phyloP scores from a whole-genome alignment of 1,284 basidiomycete genomes.

The Crepidotus sp. region DNA sequence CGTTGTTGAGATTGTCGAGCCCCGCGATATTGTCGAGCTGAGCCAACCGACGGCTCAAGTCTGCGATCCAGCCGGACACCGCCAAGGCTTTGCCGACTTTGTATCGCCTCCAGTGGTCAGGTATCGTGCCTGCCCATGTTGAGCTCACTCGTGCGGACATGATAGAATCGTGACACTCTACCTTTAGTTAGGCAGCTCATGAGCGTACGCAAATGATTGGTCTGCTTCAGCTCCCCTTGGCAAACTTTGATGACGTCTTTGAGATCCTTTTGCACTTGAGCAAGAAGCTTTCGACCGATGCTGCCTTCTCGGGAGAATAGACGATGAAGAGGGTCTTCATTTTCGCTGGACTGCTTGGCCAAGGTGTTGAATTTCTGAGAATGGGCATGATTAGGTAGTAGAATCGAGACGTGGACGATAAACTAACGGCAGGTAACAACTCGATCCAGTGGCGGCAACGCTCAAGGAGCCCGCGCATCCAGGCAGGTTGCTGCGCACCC shows the following conservation, averaged over 20 bases:
- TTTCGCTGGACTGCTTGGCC: conserved; percentile 56
- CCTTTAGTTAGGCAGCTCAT: conserved; percentile 88
- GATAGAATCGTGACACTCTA: conserved; percentile 23
- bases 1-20: conserved; percentile 56
- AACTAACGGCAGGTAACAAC: conserved; percentile 62
- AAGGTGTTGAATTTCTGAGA: conserved; percentile 54
- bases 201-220: conserved; percentile 82
- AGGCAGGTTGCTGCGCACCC: conserved; percentile 72
- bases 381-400: not conserved
- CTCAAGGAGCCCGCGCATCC: conserved; percentile 81
- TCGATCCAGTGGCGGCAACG: conserved; percentile 79
- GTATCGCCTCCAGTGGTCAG: conserved; percentile 81
- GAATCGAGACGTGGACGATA: not conserved
- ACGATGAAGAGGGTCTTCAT: conserved; percentile 77
- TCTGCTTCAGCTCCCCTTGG: conserved; percentile 83
- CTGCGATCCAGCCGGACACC: conserved; percentile 78
- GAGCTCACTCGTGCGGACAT: conserved; percentile 10
- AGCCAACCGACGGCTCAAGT: conserved; percentile 67
- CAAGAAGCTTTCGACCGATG: conserved; percentile 70
- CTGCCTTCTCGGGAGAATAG: conserved; percentile 84
- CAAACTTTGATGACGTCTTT: conserved; percentile 77
- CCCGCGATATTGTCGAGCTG: conserved; percentile 75
- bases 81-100: conserved; percentile 78
- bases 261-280: conserved; percentile 74
- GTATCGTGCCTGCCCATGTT: conserved; percentile 62